Base-by-base conservation (phyloP, 106 monocot species). In the Allium sativum region DNA sequence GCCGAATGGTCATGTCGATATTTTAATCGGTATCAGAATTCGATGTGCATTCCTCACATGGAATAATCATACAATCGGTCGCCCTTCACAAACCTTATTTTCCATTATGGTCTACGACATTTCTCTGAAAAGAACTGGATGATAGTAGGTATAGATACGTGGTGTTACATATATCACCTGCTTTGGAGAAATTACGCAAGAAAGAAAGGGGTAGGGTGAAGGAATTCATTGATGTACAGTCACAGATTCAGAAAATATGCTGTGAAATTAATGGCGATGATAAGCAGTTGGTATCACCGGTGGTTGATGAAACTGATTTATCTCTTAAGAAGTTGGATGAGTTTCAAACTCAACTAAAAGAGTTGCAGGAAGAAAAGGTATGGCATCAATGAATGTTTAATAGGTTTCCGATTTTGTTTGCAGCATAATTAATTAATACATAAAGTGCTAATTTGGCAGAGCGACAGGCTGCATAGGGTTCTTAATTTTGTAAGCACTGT, bases 351-450 rank as follows among this genome's bases (percentile, higher is more conserved):
- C 87, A 96, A 51, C 82, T 96, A 5, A 81, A 84, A 54, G 91
- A 87, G 53, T 84, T 96, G 71, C 90, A 91, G 52, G 91, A 87
- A 77, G 96, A 96, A 75, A 96, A 96, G 96, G 96, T 91, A 40
- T 5, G 1, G 5, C 31, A 31, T 2, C 5, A 31, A 5, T 5
- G 31, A 31, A 31, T 31, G 5, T 31, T 31, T 31, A 5, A 31
- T 31, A 31, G 1, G 4, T 31, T 31, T 31, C 4, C 31, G 31
- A 31, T 31, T 31, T 31, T 31, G 31, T 31, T 31, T 31, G 31
- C 31, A 31, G 31, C 31, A 2, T 31, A 31, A 31, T 31, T 0
- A 31, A 1, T 31, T 31, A 31, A 31, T 31, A 31, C 31, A 31
- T 31, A 2, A 44, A 58, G 48, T 55, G 50, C 22, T 21, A 20